Conservation (phyloP, 306 rosid genomes). For the Prunus dulcis region DNA sequence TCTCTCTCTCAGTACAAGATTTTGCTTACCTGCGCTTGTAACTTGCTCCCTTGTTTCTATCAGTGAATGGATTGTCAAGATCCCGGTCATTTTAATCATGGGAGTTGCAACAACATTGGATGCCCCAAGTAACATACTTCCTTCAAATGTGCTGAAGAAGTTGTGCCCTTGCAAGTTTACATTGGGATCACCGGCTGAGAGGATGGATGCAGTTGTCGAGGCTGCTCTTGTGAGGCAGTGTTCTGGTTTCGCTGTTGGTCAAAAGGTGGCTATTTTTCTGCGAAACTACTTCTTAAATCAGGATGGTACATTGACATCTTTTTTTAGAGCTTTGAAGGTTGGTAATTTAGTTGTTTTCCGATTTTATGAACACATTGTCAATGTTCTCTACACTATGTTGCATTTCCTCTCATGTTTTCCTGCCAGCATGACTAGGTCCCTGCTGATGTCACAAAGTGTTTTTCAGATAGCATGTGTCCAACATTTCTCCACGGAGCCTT, state of each 20-base stretch:
- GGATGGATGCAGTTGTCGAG: slow-evolving; percentile 88
- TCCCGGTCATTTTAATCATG: slow-evolving; percentile 77
- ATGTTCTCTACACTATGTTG: slow-evolving; percentile 2
- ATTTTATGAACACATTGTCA: neutral
- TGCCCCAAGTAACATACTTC: slow-evolving; percentile 57
- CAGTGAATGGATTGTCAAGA: slow-evolving; percentile 87
- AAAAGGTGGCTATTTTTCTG: slow-evolving; percentile 79
- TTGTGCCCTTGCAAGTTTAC: slow-evolving; percentile 58
- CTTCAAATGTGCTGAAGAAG: slow-evolving; percentile 69
- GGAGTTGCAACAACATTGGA: slow-evolving; percentile 89
- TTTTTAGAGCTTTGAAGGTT: slow-evolving; percentile 91
- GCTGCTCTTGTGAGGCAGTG: slow-evolving; percentile 73
- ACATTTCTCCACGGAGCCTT: slow-evolving; percentile 80
- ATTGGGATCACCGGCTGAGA: slow-evolving; percentile 74
- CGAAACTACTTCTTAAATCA: slow-evolving; percentile 81
- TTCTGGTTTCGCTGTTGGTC: slow-evolving; percentile 62
- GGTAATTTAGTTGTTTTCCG: slow-evolving; percentile 19
- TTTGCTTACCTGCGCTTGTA: slow-evolving; percentile 11
- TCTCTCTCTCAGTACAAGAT: neutral
- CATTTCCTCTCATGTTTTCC: neutral
- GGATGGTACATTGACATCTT: slow-evolving; percentile 89
- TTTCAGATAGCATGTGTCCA: slow-evolving; percentile 75
- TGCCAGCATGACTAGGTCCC: slow-evolving; percentile 10
- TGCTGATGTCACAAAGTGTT: slow-evolving; percentile 25
- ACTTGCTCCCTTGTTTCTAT: slow-evolving; percentile 22